Evolutionary conservation across 805 yeast species (phyloP).

Genomic region (Candida incommunis): DNA sequence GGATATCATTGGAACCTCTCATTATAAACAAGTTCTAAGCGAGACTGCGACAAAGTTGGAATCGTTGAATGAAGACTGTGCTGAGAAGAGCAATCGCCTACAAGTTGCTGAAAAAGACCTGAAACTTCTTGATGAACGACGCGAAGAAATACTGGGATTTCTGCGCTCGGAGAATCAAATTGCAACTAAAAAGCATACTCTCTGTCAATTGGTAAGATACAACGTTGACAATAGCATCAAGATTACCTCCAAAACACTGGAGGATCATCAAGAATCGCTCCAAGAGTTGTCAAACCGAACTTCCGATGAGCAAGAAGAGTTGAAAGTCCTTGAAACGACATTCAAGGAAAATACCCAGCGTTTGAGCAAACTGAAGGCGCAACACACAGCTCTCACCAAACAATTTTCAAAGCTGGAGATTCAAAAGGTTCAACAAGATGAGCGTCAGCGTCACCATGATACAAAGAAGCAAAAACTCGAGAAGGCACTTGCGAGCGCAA

Average conservation of each 20-base stretch:
- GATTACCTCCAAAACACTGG: not conserved
- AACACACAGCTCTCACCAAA: slow-evolving; percentile 17
- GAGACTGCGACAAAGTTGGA: slow-evolving; percentile 46
- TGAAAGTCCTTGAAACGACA: slow-evolving; percentile 16
- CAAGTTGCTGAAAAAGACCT: slow-evolving; percentile 70
- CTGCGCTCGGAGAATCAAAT: not conserved
- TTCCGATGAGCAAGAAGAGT: slow-evolving; percentile 25
- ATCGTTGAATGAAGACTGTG: slow-evolving; percentile 61
- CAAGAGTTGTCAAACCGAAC: not conserved
- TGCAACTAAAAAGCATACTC: not conserved
- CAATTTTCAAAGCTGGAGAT: slow-evolving; percentile 31
- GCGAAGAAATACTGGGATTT: slow-evolving; percentile 40
- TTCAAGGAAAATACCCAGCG: slow-evolving; percentile 9
- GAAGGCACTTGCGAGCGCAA: slow-evolving; percentile 31
- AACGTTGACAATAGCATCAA: not conserved
- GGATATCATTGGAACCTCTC: slow-evolving; percentile 90
- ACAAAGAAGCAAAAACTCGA: slow-evolving; percentile 24
- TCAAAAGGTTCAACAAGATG: slow-evolving; percentile 57
- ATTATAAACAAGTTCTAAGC: slow-evolving; percentile 67
- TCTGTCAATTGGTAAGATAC: not conserved
- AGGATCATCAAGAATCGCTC: not conserved
- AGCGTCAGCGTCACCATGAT: slow-evolving; percentile 53
- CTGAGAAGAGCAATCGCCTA: slow-evolving; percentile 68
- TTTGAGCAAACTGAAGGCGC: slow-evolving; percentile 16
- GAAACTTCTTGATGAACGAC: slow-evolving; percentile 41